Percentiles rank a stretch among this genome's conserved stretches.
These are phyloP conservation scores for Leucaena leucocephala DNA, from an alignment of 306 rosid genomes.

Conservation along the genomic window DNA sequence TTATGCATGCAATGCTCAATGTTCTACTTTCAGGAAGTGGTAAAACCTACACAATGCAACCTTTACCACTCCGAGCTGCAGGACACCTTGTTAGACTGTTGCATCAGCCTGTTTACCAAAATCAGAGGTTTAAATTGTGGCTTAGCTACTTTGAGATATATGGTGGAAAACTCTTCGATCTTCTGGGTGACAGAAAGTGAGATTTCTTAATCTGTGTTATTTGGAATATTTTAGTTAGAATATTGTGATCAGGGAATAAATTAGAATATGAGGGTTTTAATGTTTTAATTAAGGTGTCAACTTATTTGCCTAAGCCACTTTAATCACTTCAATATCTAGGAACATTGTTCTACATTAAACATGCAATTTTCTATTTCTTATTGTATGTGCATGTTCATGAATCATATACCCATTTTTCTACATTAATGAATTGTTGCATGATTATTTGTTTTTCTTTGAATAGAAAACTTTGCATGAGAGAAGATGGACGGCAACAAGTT, in stretches of 20 bases:
- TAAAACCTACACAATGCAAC: constrained; percentile 98
- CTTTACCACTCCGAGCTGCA: constrained; percentile 93
- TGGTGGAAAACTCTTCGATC: constrained; percentile 96
- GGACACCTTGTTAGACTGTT: constrained; percentile 85
- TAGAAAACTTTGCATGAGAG: constrained; percentile 99
- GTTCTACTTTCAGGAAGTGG: constrained; percentile 82
- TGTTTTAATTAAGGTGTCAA: constrained; percentile 7
- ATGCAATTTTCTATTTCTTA: constrained; percentile 16
- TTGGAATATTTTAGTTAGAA: neutral
- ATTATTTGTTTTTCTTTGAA: constrained; percentile 30
- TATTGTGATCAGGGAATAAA: constrained; percentile 19
- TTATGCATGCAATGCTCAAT: constrained; percentile 33
- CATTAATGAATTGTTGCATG: constrained; percentile 1
- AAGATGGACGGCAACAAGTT: constrained; percentile 97
- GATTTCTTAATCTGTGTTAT: constrained; percentile 23
- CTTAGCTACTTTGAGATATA: constrained; percentile 99
- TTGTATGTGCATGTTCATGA: constrained; percentile 19
- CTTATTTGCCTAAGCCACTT: constrained; percentile 7
- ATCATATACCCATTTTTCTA: constrained; percentile 18
- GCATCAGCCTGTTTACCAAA: constrained; percentile 86
- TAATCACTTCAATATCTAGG: constrained; percentile 20
- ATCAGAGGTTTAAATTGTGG: constrained; percentile 95
- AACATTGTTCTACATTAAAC: neutral
- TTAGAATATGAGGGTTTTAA: neutral
- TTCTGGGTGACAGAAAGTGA: constrained; percentile 93